A percentile compares a stretch with the other conserved stretches of the same genome.
These are phyloP conservation scores for Maudiozyma turicensis DNA, from an alignment of 805 yeast species.

Conservation along the genomic window DNA sequence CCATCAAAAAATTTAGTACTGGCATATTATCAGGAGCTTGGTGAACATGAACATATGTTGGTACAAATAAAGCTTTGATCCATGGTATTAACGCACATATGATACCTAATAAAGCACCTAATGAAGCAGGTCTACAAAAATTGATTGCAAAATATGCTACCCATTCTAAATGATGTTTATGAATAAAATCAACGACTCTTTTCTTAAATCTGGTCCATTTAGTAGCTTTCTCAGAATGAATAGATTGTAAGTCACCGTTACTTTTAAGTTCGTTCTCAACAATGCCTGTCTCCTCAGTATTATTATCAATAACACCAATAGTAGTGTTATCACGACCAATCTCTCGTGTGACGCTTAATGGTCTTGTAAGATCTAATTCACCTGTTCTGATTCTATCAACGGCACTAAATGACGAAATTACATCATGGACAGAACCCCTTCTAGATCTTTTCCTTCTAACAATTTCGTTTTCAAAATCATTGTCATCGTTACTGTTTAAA, in stretches of 20 bases:
- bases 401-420: constrained; percentile 35
- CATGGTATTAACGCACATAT: constrained; percentile 81
- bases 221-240: constrained; percentile 3
- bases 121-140: constrained; percentile 60
- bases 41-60: constrained; percentile 41
- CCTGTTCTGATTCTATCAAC: constrained; percentile 23
- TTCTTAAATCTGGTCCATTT: constrained; percentile 8
- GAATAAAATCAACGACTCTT: constrained; percentile 18
- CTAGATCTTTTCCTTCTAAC: not conserved
- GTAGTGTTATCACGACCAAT: constrained; percentile 17
- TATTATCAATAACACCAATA: constrained; percentile 3
- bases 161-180: constrained; percentile 26
- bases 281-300: constrained; percentile 1
- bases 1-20: constrained; percentile 77
- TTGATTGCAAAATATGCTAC: constrained; percentile 35
- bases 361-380: constrained; percentile 25
- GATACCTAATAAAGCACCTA: constrained; percentile 57
- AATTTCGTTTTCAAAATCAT: not conserved
- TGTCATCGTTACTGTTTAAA: too few relatives aligned
- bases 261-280: constrained; percentile 1
- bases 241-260: constrained; percentile 4
- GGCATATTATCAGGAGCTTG: constrained; percentile 81
- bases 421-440: constrained; percentile 9
- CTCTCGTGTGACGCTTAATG: constrained; percentile 24
- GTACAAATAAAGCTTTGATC: constrained; percentile 59